Conservation (phyloP, 148 eudicot species). For the Pharnaceum exiguum region DNA sequence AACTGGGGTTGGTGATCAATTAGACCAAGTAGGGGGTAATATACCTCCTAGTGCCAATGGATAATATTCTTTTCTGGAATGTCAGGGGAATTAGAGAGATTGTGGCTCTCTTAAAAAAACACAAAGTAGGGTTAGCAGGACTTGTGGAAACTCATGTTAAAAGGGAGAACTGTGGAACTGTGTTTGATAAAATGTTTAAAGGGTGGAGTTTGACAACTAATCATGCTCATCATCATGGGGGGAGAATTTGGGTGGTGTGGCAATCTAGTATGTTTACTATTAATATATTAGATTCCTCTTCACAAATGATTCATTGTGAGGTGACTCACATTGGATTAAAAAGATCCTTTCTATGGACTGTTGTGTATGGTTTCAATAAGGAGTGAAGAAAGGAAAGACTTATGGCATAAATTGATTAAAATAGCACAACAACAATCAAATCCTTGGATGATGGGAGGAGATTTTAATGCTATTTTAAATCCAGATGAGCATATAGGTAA, state of each 20-base stretch:
- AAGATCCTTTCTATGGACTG: not conserved
- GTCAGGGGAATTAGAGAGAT: not conserved
- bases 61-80: not conserved
- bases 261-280: not conserved
- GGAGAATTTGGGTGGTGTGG: not conserved
- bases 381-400: not conserved
- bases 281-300: not conserved
- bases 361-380: not conserved
- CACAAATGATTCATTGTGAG: not conserved
- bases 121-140: not conserved
- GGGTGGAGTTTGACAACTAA: not conserved
- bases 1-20: no score
- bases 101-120: not conserved
- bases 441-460: no score
- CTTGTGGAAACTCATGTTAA: not conserved
- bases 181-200: not conserved
- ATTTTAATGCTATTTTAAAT: no score
- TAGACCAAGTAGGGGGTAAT: no score
- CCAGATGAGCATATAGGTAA: no score
- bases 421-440: no score
- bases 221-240: not conserved
- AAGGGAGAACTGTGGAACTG: not conserved
- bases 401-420: not conserved
- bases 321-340: not conserved
- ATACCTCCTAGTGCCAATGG: not conserved